These are phyloP conservation scores for Elaphomyces granulatus DNA, from an alignment of 495 filamentous ascomycete species.

Conservation along the genomic window DNA sequence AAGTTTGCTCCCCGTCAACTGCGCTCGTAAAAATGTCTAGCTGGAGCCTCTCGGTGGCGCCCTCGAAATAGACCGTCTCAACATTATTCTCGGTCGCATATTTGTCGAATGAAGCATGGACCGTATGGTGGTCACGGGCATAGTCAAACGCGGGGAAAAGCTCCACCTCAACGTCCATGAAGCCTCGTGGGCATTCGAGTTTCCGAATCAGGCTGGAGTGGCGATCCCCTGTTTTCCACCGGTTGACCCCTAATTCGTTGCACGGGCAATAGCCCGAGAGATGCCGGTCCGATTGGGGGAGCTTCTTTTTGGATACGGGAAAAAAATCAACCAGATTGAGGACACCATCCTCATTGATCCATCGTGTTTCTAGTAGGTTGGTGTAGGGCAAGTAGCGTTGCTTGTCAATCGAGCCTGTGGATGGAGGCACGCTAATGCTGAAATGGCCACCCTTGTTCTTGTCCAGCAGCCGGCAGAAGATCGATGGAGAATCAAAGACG, in stretches of 20 bases:
- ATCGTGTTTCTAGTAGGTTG: constrained; percentile 56
- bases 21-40: constrained; percentile 49
- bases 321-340: constrained; percentile 62
- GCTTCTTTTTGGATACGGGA: constrained; percentile 27
- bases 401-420: constrained; percentile 38
- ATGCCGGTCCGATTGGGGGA: constrained; percentile 11
- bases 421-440: constrained; percentile 38
- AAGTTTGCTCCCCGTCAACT: constrained; percentile 42
- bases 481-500: constrained; percentile 49
- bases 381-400: constrained; percentile 55
- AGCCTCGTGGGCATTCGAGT: constrained; percentile 52
- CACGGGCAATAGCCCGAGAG: constrained; percentile 27
- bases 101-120: constrained; percentile 18
- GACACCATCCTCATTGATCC: constrained; percentile 56
- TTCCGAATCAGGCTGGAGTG: constrained; percentile 43
- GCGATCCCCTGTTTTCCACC: constrained; percentile 28
- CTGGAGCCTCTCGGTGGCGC: constrained; percentile 40
- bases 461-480: constrained; percentile 55
- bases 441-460: constrained; percentile 58
- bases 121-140: constrained; percentile 40
- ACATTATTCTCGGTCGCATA: constrained; percentile 25
- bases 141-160: constrained; percentile 61
- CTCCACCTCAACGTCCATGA: constrained; percentile 45
- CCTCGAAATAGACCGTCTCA: constrained; percentile 48
- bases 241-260: constrained; percentile 18